These are phyloP conservation scores for Tulasnella sp. DNA, from an alignment of 768 basidiomycete genomes.

Conservation along the genomic window DNA sequence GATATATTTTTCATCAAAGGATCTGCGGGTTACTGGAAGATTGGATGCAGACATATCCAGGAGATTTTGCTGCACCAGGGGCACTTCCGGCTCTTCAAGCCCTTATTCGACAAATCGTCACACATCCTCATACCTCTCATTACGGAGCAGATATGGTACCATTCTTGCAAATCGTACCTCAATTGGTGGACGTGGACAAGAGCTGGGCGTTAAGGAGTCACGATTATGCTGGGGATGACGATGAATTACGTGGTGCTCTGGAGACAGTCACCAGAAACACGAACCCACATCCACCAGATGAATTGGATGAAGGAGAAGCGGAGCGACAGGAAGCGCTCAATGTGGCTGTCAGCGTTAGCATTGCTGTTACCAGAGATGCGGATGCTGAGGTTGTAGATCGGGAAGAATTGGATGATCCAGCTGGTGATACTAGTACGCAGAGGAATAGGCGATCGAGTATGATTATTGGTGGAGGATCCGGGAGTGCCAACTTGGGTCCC, in stretches of 20 bases:
- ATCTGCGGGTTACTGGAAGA: conserved; percentile 66
- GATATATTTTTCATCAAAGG: conserved; percentile 28
- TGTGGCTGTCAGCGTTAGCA: too few species aligned
- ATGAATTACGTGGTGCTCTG: too few species aligned
- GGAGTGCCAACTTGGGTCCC: too few species aligned
- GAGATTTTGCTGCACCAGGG: conserved; percentile 67
- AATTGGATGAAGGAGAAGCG: conserved; percentile 2
- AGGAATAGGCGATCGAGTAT: too few species aligned
- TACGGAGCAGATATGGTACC: conserved; percentile 75
- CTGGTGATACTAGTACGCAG: too few species aligned
- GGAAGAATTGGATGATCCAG: too few species aligned
- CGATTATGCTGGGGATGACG: too few species aligned
- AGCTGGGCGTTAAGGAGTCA: conserved; percentile 69
- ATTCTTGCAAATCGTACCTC: conserved; percentile 56
- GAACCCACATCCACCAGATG: too few species aligned
- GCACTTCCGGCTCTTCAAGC: conserved; percentile 60
- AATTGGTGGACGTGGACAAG: conserved; percentile 51
- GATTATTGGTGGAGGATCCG: too few species aligned
- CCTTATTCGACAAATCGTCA: conserved; percentile 63
- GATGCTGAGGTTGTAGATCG: too few species aligned
- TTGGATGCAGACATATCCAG: conserved; percentile 64
- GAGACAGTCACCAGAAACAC: too few species aligned
- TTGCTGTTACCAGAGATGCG: too few species aligned
- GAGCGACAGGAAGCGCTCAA: not conserved
- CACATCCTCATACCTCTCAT: conserved; percentile 69